A percentile compares a stretch with the other conserved stretches of the same genome.
phyloP scores from a whole-genome alignment of 2,329 filamentous ascomycete species.

The Aspergillus pseudoterreus region DNA sequence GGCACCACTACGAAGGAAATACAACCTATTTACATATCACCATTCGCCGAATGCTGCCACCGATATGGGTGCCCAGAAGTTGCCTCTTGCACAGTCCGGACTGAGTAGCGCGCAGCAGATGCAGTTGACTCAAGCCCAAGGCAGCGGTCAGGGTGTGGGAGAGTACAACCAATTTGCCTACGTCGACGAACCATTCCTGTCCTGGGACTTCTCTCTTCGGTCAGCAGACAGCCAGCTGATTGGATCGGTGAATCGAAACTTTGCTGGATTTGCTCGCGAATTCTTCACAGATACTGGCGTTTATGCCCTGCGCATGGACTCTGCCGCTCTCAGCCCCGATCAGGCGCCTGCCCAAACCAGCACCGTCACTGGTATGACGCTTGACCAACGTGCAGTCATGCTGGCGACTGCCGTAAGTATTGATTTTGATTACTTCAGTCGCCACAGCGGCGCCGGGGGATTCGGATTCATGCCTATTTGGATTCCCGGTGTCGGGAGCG shows the following conservation, averaged over 20 bases:
- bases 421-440: constrained; percentile 66
- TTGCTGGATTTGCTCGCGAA: constrained; percentile 59
- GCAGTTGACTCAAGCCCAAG: constrained; percentile 30
- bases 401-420: constrained; percentile 62
- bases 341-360: constrained; percentile 19
- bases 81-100: constrained; percentile 44
- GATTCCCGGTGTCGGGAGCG: constrained; percentile 44
- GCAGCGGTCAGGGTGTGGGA: constrained; percentile 29
- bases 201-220: constrained; percentile 61
- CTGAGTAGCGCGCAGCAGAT: constrained; percentile 49
- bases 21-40: constrained; percentile 61
- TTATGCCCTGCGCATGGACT: constrained; percentile 63
- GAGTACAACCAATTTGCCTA: constrained; percentile 59
- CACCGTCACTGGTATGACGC: constrained; percentile 52
- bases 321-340: constrained; percentile 46
- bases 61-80: constrained; percentile 34
- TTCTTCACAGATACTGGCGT: constrained; percentile 65
- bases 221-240: constrained; percentile 50
- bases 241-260: constrained; percentile 62
- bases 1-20: constrained; percentile 60
- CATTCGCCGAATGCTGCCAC: constrained; percentile 36
- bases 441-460: constrained; percentile 50
- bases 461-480: constrained; percentile 53
- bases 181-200: constrained; percentile 60
- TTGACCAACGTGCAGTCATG: constrained; percentile 65